Percentiles rank a stretch among this genome's conserved stretches.
These are phyloP conservation scores for Schizochytrium sp. DNA, from an alignment of 108 stramenopile species.

Conservation along the genomic window DNA sequence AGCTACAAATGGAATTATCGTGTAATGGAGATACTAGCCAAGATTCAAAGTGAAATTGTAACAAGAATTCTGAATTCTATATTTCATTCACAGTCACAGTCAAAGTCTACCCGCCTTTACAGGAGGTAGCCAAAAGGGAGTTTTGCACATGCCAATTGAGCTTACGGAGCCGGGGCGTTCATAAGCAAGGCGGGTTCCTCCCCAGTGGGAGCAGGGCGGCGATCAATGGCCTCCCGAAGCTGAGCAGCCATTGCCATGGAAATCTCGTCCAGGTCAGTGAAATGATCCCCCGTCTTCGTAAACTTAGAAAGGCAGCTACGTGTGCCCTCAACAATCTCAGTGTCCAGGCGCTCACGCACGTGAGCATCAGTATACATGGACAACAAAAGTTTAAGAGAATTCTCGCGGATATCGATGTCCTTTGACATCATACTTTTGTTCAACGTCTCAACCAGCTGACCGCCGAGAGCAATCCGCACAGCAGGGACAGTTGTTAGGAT, in stretches of 20 bases:
- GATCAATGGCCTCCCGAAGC: conserved; percentile 9
- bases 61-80: too few species aligned
- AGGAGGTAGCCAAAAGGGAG: background rate
- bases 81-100: too few species aligned
- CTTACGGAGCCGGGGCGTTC: background rate
- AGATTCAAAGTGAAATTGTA: too few species aligned
- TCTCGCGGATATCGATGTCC: conserved; percentile 40
- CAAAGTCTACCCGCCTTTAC: too few species aligned
- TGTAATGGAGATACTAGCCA: too few species aligned
- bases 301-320: conserved; percentile 13
- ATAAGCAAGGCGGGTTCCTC: conserved; percentile 3
- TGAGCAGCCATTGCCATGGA: background rate
- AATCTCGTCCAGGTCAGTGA: conserved; percentile 16
- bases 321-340: background rate
- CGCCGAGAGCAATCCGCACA: conserved; percentile 42
- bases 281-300: background rate
- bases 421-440: conserved; percentile 27
- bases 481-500: conserved; percentile 17
- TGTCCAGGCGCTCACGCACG: conserved; percentile 5
- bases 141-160: background rate
- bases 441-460: background rate
- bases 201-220: background rate
- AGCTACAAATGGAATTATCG: too few species aligned
- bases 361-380: conserved; percentile 27
- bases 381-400: conserved; percentile 15